Evolutionary conservation across 306 rosid species (phyloP).

Genomic region (Cicer cuneatum): DNA sequence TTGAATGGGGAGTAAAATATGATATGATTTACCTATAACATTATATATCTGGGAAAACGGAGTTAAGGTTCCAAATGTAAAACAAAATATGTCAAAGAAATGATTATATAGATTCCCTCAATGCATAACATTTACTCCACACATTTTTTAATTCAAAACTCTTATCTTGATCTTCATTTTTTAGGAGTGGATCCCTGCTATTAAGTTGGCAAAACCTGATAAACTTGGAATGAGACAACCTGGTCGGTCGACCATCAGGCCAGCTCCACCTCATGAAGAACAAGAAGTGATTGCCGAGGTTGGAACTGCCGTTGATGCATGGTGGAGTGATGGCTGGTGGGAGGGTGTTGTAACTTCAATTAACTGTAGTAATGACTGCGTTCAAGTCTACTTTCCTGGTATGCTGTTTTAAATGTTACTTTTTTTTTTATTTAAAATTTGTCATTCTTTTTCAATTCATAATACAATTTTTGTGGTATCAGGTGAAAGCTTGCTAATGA

Average conservation of each 20-base stretch:
- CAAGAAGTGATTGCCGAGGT: slow-evolving; percentile 58
- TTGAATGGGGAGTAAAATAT: neutral
- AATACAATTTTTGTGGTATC: slow-evolving; percentile 37
- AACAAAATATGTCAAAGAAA: neutral
- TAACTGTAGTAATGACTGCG: slow-evolving; percentile 50
- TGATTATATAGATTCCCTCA: slow-evolving; percentile 1
- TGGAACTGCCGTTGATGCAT: slow-evolving; percentile 89
- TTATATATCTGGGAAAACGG: neutral
- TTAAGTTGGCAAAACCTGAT: slow-evolving; percentile 80
- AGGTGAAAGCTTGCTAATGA: slow-evolving; percentile 82
- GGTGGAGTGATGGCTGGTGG: slow-evolving; percentile 99
- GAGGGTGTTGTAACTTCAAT: slow-evolving; percentile 82
- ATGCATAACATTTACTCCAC: neutral
- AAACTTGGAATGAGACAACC: slow-evolving; percentile 84
- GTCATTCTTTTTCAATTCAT: slow-evolving; percentile 13
- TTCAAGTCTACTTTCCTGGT: slow-evolving; percentile 85
- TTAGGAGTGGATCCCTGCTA: slow-evolving; percentile 93
- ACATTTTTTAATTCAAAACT: slow-evolving; percentile 27
- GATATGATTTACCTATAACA: neutral
- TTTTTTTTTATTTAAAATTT: neutral
- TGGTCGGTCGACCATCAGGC: slow-evolving; percentile 79
- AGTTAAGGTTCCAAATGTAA: neutral
- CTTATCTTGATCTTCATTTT: slow-evolving; percentile 41
- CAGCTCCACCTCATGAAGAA: slow-evolving; percentile 63
- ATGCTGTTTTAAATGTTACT: slow-evolving; percentile 38